phyloP scores from a whole-genome alignment of 495 filamentous ascomycete genomes.

The Penicillium cosmopolitanum region DNA sequence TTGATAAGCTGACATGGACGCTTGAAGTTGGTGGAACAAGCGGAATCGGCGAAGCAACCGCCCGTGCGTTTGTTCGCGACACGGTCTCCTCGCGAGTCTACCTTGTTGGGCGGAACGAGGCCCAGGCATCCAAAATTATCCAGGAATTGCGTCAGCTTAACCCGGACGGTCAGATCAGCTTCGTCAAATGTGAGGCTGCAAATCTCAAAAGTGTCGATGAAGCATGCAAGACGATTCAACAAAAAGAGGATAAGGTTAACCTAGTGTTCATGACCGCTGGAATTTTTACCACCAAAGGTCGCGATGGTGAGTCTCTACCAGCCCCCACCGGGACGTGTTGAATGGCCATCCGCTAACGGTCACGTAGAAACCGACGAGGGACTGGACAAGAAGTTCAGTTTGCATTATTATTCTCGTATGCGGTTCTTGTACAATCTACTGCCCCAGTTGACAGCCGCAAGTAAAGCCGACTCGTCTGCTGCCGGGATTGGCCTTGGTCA shows the following conservation, averaged over 20 bases:
- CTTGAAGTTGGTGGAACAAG: conserved; percentile 62
- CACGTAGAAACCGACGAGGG: conserved; percentile 60
- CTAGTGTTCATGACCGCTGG: conserved; percentile 55
- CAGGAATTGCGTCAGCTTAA: conserved; percentile 34
- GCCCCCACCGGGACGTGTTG: conserved; percentile 1
- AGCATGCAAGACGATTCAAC: conserved; percentile 57
- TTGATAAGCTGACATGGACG: conserved; percentile 15
- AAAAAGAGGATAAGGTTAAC: conserved; percentile 60
- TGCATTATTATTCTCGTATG: conserved; percentile 67
- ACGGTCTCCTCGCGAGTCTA: conserved; percentile 52
- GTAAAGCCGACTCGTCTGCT: conserved; percentile 11
- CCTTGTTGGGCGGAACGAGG: conserved; percentile 51
- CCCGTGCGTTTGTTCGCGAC: conserved; percentile 57
- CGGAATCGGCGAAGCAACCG: conserved; percentile 64
- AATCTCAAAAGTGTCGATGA: conserved; percentile 62
- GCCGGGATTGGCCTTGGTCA: neutral
- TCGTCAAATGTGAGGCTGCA: conserved; percentile 58
- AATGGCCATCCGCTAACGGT: conserved; percentile 8
- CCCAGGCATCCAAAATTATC: conserved; percentile 39
- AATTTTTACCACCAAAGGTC: conserved; percentile 33
- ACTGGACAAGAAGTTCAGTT: conserved; percentile 56
- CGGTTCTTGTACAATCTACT: conserved; percentile 68
- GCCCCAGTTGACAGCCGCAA: conserved; percentile 54
- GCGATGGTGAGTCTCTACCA: conserved; percentile 26
- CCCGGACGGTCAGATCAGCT: conserved; percentile 48